phyloP scores from a whole-genome alignment of 1,139 yeast genomes.

The Geotrichum carabidarum region DNA sequence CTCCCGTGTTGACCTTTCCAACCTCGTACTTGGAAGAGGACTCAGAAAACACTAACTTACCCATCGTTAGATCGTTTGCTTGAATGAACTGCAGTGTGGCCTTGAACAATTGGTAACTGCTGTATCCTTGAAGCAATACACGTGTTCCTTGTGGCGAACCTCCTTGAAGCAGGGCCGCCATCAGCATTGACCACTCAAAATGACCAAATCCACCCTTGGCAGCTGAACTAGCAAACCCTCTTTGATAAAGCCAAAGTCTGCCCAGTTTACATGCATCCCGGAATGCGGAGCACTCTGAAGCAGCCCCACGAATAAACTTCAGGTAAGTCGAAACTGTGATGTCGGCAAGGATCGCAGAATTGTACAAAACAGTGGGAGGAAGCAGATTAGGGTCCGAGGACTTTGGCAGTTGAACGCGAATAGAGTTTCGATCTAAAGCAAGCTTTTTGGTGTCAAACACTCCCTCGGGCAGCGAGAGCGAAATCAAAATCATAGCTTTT shows the following conservation, averaged over 20 bases:
- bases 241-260: slow-evolving; percentile 81
- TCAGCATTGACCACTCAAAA: slow-evolving; percentile 76
- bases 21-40: slow-evolving; percentile 20
- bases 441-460: slow-evolving; percentile 71
- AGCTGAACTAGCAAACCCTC: slow-evolving; percentile 62
- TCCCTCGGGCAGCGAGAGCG: slow-evolving; percentile 68
- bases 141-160: slow-evolving; percentile 75
- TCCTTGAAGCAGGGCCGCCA: slow-evolving; percentile 79
- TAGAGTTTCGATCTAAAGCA: slow-evolving; percentile 58
- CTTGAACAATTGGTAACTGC: slow-evolving; percentile 87
- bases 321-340: slow-evolving; percentile 64
- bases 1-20: slow-evolving; percentile 12
- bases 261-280: slow-evolving; percentile 85
- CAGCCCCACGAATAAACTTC: slow-evolving; percentile 68
- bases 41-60: slow-evolving; percentile 24
- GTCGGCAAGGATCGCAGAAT: slow-evolving; percentile 69
- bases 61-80: slow-evolving; percentile 57
- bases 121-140: slow-evolving; percentile 76
- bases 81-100: slow-evolving; percentile 81
- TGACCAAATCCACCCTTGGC: slow-evolving; percentile 78
- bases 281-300: slow-evolving; percentile 75
- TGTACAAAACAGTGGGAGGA: slow-evolving; percentile 82
- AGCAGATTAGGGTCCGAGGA: slow-evolving; percentile 35
- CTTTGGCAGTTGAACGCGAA: slow-evolving; percentile 47
- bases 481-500: slow-evolving; percentile 62